Conservation (phyloP, 1,284 basidiomycete genomes). For the Puccinia coronata region DNA sequence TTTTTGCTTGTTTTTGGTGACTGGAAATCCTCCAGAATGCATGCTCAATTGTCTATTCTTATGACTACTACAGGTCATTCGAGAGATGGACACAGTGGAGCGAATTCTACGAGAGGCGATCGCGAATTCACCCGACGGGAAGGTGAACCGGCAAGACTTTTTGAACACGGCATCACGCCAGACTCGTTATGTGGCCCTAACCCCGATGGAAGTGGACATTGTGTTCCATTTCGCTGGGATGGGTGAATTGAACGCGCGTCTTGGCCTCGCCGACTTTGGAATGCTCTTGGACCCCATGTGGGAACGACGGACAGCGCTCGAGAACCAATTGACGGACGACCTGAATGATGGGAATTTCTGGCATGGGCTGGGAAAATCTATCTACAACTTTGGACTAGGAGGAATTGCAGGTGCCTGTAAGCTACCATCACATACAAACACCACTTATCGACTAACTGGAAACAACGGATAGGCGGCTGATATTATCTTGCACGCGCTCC, state of each 20-base stretch:
- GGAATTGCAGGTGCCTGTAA: conserved; percentile 78
- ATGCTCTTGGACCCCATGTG: conserved; percentile 83
- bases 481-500: not conserved
- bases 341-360: conserved; percentile 49
- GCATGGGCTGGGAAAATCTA: conserved; percentile 56
- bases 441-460: no score
- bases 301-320: conserved; percentile 59
- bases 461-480: not conserved
- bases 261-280: conserved; percentile 81
- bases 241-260: conserved; percentile 65
- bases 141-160: conserved; percentile 67
- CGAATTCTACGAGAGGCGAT: conserved; percentile 75
- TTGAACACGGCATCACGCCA: conserved; percentile 60
- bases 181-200: conserved; percentile 87
- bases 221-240: conserved; percentile 92
- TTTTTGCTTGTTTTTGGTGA: conserved; percentile 51
- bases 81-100: conserved; percentile 94
- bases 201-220: conserved; percentile 91
- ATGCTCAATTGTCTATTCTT: conserved; percentile 35
- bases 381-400: conserved; percentile 84
- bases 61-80: conserved; percentile 54
- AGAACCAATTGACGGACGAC: conserved; percentile 31
- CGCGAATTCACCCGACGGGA: conserved; percentile 84
- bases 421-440: conserved; percentile 3
- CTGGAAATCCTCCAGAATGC: not conserved